A percentile compares a stretch with the other conserved stretches of the same genome.
These are phyloP conservation scores for Myriosclerotinia duriaeana DNA, from an alignment of 2,329 filamentous ascomycete species.

Conservation along the genomic window DNA sequence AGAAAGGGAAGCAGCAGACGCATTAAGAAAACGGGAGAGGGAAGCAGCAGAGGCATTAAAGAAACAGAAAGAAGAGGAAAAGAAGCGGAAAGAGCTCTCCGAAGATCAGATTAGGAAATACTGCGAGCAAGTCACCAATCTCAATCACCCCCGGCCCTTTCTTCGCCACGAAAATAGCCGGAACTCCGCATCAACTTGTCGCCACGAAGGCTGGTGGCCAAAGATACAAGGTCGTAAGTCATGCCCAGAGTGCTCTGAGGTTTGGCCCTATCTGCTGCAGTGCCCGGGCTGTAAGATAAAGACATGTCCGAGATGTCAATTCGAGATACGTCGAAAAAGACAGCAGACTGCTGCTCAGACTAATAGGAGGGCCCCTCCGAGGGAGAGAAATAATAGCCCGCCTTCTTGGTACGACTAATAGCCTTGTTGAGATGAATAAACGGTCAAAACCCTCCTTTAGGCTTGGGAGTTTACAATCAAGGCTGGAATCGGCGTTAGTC, in stretches of 20 bases:
- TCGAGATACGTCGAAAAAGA: neutral
- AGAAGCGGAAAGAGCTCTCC: constrained; percentile 22
- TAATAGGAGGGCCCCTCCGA: neutral
- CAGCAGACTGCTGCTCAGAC: neutral
- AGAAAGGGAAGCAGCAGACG: constrained; percentile 27
- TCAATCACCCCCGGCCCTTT: neutral
- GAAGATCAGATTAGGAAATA: neutral
- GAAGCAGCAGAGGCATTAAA: constrained; percentile 24
- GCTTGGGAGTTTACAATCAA: neutral
- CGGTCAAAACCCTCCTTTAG: neutral
- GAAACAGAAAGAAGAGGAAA: constrained; percentile 27
- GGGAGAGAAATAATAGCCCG: neutral
- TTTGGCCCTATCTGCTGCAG: constrained; percentile 31
- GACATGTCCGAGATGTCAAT: constrained; percentile 32
- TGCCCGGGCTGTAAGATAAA: constrained; percentile 32
- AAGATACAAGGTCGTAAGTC: constrained; percentile 29
- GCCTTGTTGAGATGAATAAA: neutral
- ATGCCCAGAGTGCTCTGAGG: constrained; percentile 27
- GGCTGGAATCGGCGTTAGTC: neutral
- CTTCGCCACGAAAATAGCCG: neutral
- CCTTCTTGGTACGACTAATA: neutral
- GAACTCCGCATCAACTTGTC: constrained; percentile 16
- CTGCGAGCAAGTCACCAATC: neutral
- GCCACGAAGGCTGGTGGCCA: constrained; percentile 32
- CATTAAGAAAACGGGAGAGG: constrained; percentile 25